Evolutionary conservation across 345 rosid genomes (phyloP).

Genomic region (Lagerstroemia speciosa): DNA sequence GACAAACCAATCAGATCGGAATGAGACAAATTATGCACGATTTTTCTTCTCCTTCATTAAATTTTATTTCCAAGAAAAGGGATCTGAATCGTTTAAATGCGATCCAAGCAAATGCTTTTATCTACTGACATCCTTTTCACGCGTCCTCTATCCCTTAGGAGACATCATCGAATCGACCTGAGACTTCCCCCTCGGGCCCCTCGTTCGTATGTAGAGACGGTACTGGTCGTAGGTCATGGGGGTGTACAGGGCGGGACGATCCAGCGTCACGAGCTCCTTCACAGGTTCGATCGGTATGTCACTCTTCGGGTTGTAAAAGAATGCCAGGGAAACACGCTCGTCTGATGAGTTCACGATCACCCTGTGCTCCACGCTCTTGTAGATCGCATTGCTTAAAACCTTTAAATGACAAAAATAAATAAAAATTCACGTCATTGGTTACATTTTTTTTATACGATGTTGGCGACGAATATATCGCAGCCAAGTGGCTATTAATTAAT

Average conservation of each 20-base stretch:
- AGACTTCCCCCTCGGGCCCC: slow-evolving; percentile 80
- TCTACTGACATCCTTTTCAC: too few species aligned
- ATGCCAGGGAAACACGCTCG: slow-evolving; percentile 75
- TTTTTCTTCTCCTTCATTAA: too few species aligned
- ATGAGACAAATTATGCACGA: too few species aligned
- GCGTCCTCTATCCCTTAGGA: slow-evolving; percentile 7
- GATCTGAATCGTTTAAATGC: too few species aligned
- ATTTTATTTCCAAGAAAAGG: too few species aligned
- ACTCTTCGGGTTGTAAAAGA: slow-evolving; percentile 89
- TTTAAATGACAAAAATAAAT: slow-evolving; percentile 7
- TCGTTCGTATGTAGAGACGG: slow-evolving; percentile 59
- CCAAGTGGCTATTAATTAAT: too few species aligned
- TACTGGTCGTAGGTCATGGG: slow-evolving; percentile 85
- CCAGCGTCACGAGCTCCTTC: slow-evolving; percentile 48
- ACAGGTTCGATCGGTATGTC: slow-evolving; percentile 64
- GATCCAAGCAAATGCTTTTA: too few species aligned
- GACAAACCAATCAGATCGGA: not conserved
- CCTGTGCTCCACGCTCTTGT: slow-evolving; percentile 90
- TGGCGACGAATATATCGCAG: not conserved
- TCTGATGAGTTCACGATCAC: slow-evolving; percentile 60
- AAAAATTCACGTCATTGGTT: not conserved
- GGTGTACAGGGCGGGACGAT: slow-evolving; percentile 47
- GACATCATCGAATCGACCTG: slow-evolving; percentile 66
- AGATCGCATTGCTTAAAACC: slow-evolving; percentile 80
- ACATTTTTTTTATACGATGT: too few species aligned